phyloP scores from a whole-genome alignment of 1,284 basidiomycete genomes.

The Takashimella tepidaria region DNA sequence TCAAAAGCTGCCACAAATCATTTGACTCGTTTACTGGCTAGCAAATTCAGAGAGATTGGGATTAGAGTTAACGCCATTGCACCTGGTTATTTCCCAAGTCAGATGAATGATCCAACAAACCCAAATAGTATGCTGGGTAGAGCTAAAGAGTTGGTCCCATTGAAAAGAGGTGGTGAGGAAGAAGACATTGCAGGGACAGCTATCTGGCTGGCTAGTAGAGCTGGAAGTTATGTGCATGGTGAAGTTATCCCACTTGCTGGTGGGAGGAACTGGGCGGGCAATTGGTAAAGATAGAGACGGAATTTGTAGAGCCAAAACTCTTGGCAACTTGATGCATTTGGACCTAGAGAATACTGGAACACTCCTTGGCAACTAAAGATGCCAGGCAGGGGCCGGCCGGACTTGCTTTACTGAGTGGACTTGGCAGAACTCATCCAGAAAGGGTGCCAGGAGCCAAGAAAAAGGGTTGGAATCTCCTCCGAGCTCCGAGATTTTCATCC shows the following conservation, averaged over 20 bases:
- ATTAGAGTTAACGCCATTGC: constrained; percentile 24
- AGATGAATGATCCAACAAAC: constrained; percentile 26
- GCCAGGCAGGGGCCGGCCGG: too few species aligned
- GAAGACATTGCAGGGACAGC: constrained; percentile 27
- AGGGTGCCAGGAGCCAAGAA: too few species aligned
- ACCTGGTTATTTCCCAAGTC: constrained; percentile 25
- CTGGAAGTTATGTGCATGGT: constrained; percentile 26
- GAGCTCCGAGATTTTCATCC: too few species aligned
- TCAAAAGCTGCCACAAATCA: constrained; percentile 46
- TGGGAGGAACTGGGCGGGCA: constrained; percentile 21
- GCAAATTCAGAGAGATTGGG: constrained; percentile 21
- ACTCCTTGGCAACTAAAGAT: too few species aligned
- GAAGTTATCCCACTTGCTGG: constrained; percentile 19
- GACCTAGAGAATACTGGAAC: too few species aligned
- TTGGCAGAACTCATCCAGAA: too few species aligned
- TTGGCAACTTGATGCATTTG: too few species aligned
- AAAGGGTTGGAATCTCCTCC: too few species aligned
- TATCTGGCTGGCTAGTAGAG: constrained; percentile 24
- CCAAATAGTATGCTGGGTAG: constrained; percentile 20
- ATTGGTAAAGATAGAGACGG: background rate
- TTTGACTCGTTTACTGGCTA: constrained; percentile 24
- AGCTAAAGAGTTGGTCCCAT: constrained; percentile 20
- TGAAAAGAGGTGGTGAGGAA: constrained; percentile 23
- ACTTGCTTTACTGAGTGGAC: too few species aligned
- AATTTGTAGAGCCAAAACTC: too few species aligned